phyloP scores from a whole-genome alignment of 495 filamentous ascomycete genomes.

The Trichoderma virens region DNA sequence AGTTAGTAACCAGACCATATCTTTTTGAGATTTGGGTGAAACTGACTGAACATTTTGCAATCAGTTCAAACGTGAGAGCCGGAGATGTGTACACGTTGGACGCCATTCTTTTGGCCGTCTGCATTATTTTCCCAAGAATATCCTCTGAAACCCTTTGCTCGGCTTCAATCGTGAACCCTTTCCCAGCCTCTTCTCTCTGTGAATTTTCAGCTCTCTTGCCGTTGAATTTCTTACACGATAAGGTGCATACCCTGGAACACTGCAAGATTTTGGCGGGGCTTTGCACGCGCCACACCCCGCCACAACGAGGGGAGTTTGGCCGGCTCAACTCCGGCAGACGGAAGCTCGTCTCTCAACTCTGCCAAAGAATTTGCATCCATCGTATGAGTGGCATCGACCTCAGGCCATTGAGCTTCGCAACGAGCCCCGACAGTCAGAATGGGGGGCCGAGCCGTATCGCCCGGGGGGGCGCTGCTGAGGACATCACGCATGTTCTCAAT shows the following conservation, averaged over 20 bases:
- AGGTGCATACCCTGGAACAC: neutral
- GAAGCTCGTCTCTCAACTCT: neutral
- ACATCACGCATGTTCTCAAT: constrained; percentile 52
- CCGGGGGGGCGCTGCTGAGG: constrained; percentile 52
- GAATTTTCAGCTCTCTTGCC: neutral
- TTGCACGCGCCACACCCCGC: constrained; percentile 6
- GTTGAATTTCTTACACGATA: neutral
- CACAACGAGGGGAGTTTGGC: constrained; percentile 1
- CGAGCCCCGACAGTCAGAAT: constrained; percentile 17
- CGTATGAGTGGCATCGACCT: constrained; percentile 2
- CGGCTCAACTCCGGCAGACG: constrained; percentile 5
- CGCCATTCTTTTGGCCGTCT: constrained; percentile 36
- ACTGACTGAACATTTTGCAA: constrained; percentile 77
- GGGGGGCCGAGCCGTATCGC: constrained; percentile 40
- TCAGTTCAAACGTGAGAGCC: constrained; percentile 73
- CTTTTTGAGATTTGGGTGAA: neutral
- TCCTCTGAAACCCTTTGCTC: neutral
- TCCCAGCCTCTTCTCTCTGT: neutral
- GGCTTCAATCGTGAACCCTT: neutral
- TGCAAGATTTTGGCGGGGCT: neutral
- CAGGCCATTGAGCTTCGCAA: constrained; percentile 17
- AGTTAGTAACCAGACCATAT: neutral
- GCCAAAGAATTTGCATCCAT: constrained; percentile 8
- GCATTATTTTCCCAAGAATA: constrained; percentile 16
- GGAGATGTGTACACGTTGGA: constrained; percentile 37